Conservation (phyloP, 371 early-diverging fungal species). For the Rhizopus arrhizus region DNA sequence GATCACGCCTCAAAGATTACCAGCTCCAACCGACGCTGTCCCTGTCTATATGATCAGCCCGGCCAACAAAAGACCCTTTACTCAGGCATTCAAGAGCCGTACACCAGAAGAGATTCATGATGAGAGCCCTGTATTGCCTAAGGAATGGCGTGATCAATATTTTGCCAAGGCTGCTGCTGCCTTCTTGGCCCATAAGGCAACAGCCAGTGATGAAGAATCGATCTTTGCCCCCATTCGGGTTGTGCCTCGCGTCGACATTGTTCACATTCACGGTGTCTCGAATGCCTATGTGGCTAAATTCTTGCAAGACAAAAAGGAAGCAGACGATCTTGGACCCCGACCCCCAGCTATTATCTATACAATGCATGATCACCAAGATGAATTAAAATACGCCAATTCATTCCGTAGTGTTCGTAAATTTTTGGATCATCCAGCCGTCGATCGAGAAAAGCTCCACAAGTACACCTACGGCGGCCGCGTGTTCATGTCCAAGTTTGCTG, state of each 20-base stretch:
- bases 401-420: constrained; percentile 58
- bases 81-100: constrained; percentile 56
- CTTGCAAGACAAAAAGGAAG: constrained; percentile 37
- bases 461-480: constrained; percentile 59
- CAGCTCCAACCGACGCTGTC: constrained; percentile 30
- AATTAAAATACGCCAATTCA: constrained; percentile 60
- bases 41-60: constrained; percentile 67
- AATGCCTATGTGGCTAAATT: constrained; percentile 59
- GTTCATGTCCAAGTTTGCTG: constrained; percentile 62
- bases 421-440: constrained; percentile 23
- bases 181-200: constrained; percentile 53
- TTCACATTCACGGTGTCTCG: constrained; percentile 68
- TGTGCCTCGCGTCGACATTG: constrained; percentile 52
- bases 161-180: constrained; percentile 64
- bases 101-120: constrained; percentile 52
- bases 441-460: constrained; percentile 24
- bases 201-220: constrained; percentile 54
- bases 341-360: constrained; percentile 68
- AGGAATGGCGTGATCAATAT: constrained; percentile 69
- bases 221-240: constrained; percentile 49
- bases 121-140: constrained; percentile 52
- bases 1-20: constrained; percentile 24
- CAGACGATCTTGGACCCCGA: constrained; percentile 33
- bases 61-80: constrained; percentile 57
- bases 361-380: constrained; percentile 67